Conservation (phyloP, 768 basidiomycete species). For the Mycena indigotica region DNA sequence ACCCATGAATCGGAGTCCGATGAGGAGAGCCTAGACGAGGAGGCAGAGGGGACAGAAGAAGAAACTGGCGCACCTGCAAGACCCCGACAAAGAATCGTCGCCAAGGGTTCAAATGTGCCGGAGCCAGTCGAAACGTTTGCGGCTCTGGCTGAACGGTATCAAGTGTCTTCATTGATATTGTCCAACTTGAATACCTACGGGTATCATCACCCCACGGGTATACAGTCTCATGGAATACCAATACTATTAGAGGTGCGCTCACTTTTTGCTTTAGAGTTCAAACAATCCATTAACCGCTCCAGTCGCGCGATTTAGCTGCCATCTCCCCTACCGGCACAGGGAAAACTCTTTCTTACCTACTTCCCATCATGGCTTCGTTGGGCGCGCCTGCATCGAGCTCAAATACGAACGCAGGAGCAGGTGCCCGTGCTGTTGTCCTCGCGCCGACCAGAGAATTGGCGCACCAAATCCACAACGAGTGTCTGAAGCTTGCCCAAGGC, state of each 20-base stretch:
- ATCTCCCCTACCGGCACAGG: slow-evolving; percentile 98
- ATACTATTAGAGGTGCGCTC: slow-evolving; percentile 76
- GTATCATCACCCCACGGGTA: slow-evolving; percentile 72
- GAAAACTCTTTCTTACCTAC: slow-evolving; percentile 90
- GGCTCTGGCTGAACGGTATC: slow-evolving; percentile 58
- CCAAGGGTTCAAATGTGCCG: slow-evolving; percentile 76
- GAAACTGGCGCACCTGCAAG: slow-evolving; percentile 31
- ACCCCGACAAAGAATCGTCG: slow-evolving; percentile 60
- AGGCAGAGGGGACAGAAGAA: slow-evolving; percentile 15
- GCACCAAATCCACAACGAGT: slow-evolving; percentile 93
- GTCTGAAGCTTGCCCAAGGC: slow-evolving; percentile 76
- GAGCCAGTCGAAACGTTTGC: slow-evolving; percentile 58
- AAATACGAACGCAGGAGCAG: slow-evolving; percentile 48
- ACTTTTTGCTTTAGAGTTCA: neutral
- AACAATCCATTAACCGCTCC: slow-evolving; percentile 1
- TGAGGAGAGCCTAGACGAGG: slow-evolving; percentile 28
- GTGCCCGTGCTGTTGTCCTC: slow-evolving; percentile 77
- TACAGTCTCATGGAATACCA: slow-evolving; percentile 80
- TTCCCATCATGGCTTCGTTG: slow-evolving; percentile 74
- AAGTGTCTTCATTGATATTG: slow-evolving; percentile 60
- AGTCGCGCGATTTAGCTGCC: slow-evolving; percentile 87
- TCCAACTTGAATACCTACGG: slow-evolving; percentile 63
- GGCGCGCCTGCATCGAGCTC: slow-evolving; percentile 54
- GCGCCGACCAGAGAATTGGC: slow-evolving; percentile 96
- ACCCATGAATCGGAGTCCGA: slow-evolving; percentile 32